Conservation (phyloP, 257 asterid species). For the Lithospermum erythrorhizon region DNA sequence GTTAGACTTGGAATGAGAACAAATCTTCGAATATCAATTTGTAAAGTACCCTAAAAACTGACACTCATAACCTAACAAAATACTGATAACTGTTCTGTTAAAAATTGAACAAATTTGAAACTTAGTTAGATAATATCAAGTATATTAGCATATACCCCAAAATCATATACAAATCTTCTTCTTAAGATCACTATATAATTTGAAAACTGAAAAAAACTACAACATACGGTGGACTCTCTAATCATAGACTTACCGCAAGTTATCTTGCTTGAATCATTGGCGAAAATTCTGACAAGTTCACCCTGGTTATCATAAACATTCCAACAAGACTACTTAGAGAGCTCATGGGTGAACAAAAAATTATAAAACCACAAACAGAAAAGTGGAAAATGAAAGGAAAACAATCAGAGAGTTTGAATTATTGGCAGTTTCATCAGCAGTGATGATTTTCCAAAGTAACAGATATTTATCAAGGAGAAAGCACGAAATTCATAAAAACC, state of each 20-base stretch:
- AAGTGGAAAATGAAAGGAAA: neutral
- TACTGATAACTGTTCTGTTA: too few species aligned
- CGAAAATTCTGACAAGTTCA: conserved; percentile 79
- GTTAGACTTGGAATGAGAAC: too few species aligned
- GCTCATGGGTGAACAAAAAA: neutral
- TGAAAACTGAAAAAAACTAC: neutral
- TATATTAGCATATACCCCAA: neutral
- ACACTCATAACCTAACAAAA: too few species aligned
- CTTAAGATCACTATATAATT: too few species aligned
- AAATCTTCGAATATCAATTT: too few species aligned
- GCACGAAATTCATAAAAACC: neutral
- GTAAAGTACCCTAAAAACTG: too few species aligned
- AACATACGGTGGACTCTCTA: neutral
- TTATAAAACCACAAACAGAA: neutral
- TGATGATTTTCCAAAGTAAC: neutral
- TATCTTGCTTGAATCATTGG: conserved; percentile 87
- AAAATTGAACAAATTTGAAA: too few species aligned
- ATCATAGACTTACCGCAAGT: conserved; percentile 70
- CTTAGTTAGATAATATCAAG: neutral
- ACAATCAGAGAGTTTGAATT: neutral
- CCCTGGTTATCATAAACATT: conserved; percentile 52
- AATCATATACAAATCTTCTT: too few species aligned
- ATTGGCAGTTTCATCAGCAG: neutral
- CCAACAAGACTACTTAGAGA: conserved; percentile 2
- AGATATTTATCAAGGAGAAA: neutral